Evolutionary conservation across 148 eudicot species (phyloP).

Genomic region (Chenopodium album): DNA sequence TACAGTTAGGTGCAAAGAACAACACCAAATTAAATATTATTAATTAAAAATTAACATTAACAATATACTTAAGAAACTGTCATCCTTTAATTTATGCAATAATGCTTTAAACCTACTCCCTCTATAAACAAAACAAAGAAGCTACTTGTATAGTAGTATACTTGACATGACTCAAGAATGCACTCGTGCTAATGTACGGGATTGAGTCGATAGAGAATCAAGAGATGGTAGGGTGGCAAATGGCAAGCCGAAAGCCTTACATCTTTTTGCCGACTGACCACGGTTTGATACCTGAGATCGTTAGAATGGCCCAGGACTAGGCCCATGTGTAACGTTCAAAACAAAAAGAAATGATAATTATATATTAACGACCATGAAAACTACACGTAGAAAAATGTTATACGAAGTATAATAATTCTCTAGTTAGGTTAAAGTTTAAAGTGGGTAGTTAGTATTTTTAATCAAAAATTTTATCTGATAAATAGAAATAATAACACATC

Average conservation of each 20-base stretch:
- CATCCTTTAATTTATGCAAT: not conserved
- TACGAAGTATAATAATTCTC: not conserved
- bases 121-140: not conserved
- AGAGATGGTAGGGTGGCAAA: too few species aligned
- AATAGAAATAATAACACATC: conserved; percentile 13
- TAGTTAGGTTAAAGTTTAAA: not conserved
- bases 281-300: too few species aligned
- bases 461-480: not conserved
- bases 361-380: not conserved
- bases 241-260: too few species aligned
- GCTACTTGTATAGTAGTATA: too few species aligned
- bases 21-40: not conserved
- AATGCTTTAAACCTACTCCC: not conserved
- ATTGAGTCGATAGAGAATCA: too few species aligned
- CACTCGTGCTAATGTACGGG: too few species aligned
- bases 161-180: too few species aligned
- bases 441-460: conserved; percentile 20
- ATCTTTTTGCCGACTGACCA: too few species aligned
- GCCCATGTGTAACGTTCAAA: too few species aligned
- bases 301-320: too few species aligned
- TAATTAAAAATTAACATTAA: not conserved
- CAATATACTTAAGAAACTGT: conserved; percentile 4
- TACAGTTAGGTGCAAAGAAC: not conserved
- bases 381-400: conserved; percentile 7
- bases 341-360: too few species aligned